Evolutionary conservation across 345 rosid genomes (phyloP).

Genomic region (Citrus sp.): DNA sequence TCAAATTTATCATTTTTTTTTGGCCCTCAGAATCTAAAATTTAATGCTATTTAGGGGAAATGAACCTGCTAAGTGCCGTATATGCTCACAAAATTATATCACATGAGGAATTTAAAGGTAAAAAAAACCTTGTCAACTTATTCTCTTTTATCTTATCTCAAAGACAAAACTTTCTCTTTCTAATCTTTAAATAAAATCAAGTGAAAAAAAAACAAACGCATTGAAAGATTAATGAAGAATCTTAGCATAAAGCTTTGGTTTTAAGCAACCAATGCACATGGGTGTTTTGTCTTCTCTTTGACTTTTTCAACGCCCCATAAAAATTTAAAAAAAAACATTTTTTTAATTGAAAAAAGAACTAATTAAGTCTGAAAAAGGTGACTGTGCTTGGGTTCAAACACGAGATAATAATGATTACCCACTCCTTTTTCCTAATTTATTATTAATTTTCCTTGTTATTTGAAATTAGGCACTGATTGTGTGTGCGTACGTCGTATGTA

Average conservation of each 20-base stretch:
- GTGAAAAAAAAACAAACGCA: background rate
- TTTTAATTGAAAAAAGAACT: background rate
- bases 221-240: background rate
- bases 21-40: background rate
- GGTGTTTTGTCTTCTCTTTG: background rate
- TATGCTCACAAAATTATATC: background rate
- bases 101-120: background rate
- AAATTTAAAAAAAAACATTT: no score
- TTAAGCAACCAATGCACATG: background rate
- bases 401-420: conserved; percentile 10
- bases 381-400: conserved; percentile 6
- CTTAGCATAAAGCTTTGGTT: background rate
- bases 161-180: background rate
- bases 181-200: background rate
- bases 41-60: background rate
- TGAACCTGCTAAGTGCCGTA: background rate
- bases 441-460: background rate
- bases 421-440: background rate
- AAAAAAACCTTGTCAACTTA: background rate
- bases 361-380: background rate
- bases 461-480: background rate
- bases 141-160: background rate
- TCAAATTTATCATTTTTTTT: background rate
- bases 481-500: background rate
- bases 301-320: conserved; percentile 7